Base-by-base conservation (phyloP, 164 flowering plant species). In the Stephania cephalantha region DNA sequence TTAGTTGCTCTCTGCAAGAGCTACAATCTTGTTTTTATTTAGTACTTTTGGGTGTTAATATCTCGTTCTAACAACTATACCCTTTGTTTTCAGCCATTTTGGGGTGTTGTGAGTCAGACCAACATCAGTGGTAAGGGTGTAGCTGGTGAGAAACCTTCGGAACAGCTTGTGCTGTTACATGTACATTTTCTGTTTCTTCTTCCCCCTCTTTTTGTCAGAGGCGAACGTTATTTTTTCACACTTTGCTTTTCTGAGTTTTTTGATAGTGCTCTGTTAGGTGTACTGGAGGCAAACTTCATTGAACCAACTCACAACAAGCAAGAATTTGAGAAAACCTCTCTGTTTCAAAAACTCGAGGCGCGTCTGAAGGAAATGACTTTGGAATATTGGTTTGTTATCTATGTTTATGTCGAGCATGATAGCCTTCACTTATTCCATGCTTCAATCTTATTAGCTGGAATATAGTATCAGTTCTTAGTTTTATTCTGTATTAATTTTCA, bases 261-360 rank as follows among this genome's bases (percentile, higher is more conserved):
- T 71, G 15, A 58, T 66, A 22, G 44, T 74, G 48, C 67, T 80
- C 18, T 71, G 69, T 52, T 76, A 95, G 99, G 99, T 83, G 88
- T 89, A 72, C 79, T 95, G 79, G 97, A 96, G 86, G 93, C 98
- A 77, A 89, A 96, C 81, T 92, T 92, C 80, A 74, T 96, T 66
- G 86, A 93, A 82, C 98, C 98, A 46, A 89, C 90, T 10, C 99
- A 96, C 81, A 90, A 91, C 81, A 96, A 96, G 81, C 98, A 96
- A 85, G 99, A 93, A 64, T 93, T 96, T 79, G 99, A 93, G 87
- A 92, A 85, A 84, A 93, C 97, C 70, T 73, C 90, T 58, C 88
- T 89, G 65, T 88, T 92, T 71, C 95, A 92, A 79, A 96, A 88
- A 82, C 95, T 96, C 72, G 97, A 93, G 86, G 71, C 50, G 70